Conservation (phyloP, 148 eudicot species). For the Pouteria glomerata region DNA sequence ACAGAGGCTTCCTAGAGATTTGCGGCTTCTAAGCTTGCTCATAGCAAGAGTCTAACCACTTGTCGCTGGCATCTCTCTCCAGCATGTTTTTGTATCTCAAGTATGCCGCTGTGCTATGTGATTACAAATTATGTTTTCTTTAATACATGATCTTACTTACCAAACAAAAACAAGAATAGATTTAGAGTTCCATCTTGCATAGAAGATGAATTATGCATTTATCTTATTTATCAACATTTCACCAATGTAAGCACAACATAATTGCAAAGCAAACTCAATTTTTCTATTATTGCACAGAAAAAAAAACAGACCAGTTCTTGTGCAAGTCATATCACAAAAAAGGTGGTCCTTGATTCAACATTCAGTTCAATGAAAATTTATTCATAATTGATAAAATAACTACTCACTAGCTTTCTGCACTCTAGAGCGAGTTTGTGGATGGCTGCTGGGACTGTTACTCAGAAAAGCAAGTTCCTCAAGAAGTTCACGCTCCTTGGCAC, state of each 20-base stretch:
- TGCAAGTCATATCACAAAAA: background rate
- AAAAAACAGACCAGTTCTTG: background rate
- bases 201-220: no score
- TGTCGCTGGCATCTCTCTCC: background rate
- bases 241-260: no score
- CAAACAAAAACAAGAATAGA: no score
- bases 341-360: background rate
- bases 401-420: conserved; percentile 57
- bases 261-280: no score
- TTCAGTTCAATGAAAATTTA: background rate
- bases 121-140: no score
- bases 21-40: background rate
- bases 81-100: background rate
- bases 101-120: background rate
- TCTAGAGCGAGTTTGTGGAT: conserved; percentile 57
- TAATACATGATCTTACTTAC: no score
- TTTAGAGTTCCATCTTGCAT: no score
- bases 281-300: no score
- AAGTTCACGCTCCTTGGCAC: conserved; percentile 73
- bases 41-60: background rate
- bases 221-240: no score
- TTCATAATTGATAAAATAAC: background rate
- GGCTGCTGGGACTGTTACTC: conserved; percentile 41
- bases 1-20: background rate
- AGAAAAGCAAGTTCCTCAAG: conserved; percentile 83